These are phyloP conservation scores for Pholiota molesta DNA, from an alignment of 768 basidiomycete species.

Conservation along the genomic window DNA sequence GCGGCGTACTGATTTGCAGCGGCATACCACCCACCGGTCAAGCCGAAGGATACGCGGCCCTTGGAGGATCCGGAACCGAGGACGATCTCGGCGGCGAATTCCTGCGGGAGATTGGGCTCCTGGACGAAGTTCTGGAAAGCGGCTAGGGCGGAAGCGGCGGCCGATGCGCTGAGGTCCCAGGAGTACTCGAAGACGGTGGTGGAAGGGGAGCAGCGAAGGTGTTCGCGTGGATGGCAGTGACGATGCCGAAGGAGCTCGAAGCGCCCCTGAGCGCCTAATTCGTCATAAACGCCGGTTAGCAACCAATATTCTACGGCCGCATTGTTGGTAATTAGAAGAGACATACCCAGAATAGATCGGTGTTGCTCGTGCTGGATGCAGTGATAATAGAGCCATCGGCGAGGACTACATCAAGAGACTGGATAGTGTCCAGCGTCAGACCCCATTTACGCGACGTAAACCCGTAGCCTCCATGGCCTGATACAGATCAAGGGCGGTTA, in stretches of 20 bases:
- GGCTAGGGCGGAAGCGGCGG: conserved; percentile 34
- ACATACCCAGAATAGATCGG: conserved; percentile 33
- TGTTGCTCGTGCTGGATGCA: conserved; percentile 20
- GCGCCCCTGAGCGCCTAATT: conserved; percentile 42
- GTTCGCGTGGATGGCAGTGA: conserved; percentile 36
- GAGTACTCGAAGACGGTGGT: conserved; percentile 38
- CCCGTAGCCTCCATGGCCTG: conserved; percentile 30
- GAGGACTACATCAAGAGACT: conserved; percentile 27
- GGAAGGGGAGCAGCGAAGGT: conserved; percentile 39
- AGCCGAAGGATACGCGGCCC: conserved; percentile 32
- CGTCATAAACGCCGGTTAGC: too few relatives aligned
- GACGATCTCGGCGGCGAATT: conserved; percentile 38
- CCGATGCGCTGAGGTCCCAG: conserved; percentile 36
- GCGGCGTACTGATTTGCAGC: conserved; percentile 25
- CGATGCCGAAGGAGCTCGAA: conserved; percentile 41
- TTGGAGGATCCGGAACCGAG: conserved; percentile 29
- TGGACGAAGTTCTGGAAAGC: conserved; percentile 39
- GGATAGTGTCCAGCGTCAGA: conserved; percentile 28
- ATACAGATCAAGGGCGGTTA: neutral
- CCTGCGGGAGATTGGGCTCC: conserved; percentile 31
- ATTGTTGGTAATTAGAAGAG: neutral
- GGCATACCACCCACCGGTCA: conserved; percentile 38
- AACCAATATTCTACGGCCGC: too few relatives aligned
- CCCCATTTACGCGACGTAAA: conserved; percentile 33
- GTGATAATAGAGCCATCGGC: conserved; percentile 28